phyloP scores from a whole-genome alignment of 352 stramenopile species.

The Phytophthora constricta region DNA sequence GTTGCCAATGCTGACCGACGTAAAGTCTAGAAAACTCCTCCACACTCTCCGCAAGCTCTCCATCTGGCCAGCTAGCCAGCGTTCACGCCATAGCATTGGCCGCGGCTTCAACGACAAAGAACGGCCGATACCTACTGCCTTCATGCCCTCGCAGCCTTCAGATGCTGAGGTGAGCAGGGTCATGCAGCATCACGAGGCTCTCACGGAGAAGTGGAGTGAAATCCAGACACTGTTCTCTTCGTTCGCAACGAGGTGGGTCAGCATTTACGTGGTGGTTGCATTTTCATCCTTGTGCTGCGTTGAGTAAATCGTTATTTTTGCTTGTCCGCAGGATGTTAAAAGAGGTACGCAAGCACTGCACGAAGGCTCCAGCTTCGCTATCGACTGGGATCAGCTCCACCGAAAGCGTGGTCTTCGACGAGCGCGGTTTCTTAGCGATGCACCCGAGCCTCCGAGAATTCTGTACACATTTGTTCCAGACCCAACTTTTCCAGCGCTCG shows the following conservation, averaged over 20 bases:
- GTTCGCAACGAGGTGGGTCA: conserved; percentile 57
- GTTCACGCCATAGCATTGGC: conserved; percentile 25
- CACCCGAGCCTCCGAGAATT: conserved; percentile 69
- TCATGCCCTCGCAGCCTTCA: conserved; percentile 27
- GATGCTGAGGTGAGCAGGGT: conserved; percentile 36
- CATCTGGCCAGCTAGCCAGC: conserved; percentile 51
- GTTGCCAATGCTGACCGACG: conserved; percentile 57
- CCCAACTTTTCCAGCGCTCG: conserved; percentile 76
- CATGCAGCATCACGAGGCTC: conserved; percentile 49
- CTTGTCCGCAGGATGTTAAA: conserved; percentile 56
- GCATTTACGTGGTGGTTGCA: too few species aligned
- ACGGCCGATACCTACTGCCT: conserved; percentile 11
- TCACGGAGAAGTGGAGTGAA: conserved; percentile 66
- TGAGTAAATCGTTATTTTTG: neutral
- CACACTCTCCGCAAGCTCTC: conserved; percentile 57
- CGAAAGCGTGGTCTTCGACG: conserved; percentile 51
- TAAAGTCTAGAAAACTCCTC: conserved; percentile 67
- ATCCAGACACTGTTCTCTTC: conserved; percentile 59
- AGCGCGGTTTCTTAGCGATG: conserved; percentile 59
- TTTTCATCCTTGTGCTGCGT: neutral
- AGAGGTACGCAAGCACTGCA: conserved; percentile 66
- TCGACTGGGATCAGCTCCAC: conserved; percentile 10
- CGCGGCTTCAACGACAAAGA: conserved; percentile 9
- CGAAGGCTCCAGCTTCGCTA: conserved; percentile 16
- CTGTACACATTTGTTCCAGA: conserved; percentile 73